Base-by-base conservation (phyloP, 768 basidiomycete species). In the Serendipita sp. region DNA sequence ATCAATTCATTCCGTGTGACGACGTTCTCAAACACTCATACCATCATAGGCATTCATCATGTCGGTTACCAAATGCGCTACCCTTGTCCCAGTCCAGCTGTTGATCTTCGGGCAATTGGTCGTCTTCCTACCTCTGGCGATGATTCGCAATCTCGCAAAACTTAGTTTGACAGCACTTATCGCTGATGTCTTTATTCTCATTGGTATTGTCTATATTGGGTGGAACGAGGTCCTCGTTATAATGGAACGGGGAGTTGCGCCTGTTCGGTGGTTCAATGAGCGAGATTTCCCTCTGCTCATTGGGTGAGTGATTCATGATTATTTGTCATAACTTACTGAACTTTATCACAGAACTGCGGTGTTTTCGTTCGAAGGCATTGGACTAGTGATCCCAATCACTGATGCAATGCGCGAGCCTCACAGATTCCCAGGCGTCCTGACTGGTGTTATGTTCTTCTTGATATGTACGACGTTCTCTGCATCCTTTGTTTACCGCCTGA, bases 361-460 rank as follows among this genome's bases (percentile, higher is more conserved):
- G 34, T 98, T 98, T 74, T 91, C 96, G 0, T 99, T 98, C 69
- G 95, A 99, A 74, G 95, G 95, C 6, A 91, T 99, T 68, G 96
- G 95, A 55, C 76, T 98, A 74, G 86, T 99, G 67, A 90, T 99
- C 66, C 96, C 96, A 18, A 96, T 99, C 70, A 91, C 91, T 11
- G 94, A 99, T 71, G 85, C 94, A 3, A 99, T 99, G 96, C 81
- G 82, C 29, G 92, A 97, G 71, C 96, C 95, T 1, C 84, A 81
- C 70, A 93, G 91, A 74, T 96, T 98, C 80, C 93, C 95, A 3
- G 76, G 74, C 55, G 91, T 87, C 2, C 74, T 99, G 53, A 88
- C 89, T 6, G 87, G 86, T 10, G 94, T 97, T 64, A 98, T 98
- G 93, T 69, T 86, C n/a, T 84, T 85, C 73, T 78, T 93, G 27